Percentiles rank a stretch among this genome's conserved stretches.
These are phyloP conservation scores for Seiridium unicorne DNA, from an alignment of 2,329 filamentous ascomycete species.

Conservation along the genomic window DNA sequence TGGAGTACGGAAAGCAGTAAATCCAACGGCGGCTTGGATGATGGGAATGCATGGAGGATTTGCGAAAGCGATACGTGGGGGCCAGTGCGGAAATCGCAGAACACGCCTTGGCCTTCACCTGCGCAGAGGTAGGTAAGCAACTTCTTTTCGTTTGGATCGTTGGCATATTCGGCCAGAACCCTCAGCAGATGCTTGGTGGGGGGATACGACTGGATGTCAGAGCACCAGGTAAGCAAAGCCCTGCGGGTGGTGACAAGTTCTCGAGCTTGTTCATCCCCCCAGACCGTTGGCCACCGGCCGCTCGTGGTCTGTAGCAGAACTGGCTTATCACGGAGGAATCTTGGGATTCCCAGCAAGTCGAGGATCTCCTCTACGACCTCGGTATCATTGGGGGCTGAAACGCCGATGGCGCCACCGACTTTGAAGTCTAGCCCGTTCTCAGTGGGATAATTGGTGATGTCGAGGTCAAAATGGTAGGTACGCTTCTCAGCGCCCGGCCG, in stretches of 20 bases:
- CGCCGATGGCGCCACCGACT: constrained; percentile 91
- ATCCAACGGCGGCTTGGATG: constrained; percentile 82
- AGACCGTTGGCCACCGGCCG: constrained; percentile 95
- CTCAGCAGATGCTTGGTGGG: constrained; percentile 87
- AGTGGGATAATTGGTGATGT: constrained; percentile 89
- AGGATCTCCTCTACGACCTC: constrained; percentile 79
- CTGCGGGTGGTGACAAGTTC: constrained; percentile 87
- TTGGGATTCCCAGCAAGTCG: constrained; percentile 77
- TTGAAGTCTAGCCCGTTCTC: constrained; percentile 89
- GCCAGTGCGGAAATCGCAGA: constrained; percentile 91
- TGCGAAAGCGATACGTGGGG: constrained; percentile 84
- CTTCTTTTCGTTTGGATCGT: constrained; percentile 80
- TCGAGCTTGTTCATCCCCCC: constrained; percentile 85
- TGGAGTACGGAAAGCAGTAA: constrained; percentile 76
- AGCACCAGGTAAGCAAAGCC: constrained; percentile 93
- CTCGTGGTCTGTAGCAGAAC: constrained; percentile 74
- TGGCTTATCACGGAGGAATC: constrained; percentile 79
- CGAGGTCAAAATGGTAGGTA: constrained; percentile 95
- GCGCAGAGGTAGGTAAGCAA: constrained; percentile 83
- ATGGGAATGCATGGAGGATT: constrained; percentile 88
- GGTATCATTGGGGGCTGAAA: constrained; percentile 83
- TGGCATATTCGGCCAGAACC: constrained; percentile 80
- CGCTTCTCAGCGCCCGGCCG: constrained; percentile 88
- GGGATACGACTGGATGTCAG: constrained; percentile 88
- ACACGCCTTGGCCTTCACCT: constrained; percentile 84